These are phyloP conservation scores for Bruguiera sexangula DNA, from an alignment of 345 rosid species.

Conservation along the genomic window DNA sequence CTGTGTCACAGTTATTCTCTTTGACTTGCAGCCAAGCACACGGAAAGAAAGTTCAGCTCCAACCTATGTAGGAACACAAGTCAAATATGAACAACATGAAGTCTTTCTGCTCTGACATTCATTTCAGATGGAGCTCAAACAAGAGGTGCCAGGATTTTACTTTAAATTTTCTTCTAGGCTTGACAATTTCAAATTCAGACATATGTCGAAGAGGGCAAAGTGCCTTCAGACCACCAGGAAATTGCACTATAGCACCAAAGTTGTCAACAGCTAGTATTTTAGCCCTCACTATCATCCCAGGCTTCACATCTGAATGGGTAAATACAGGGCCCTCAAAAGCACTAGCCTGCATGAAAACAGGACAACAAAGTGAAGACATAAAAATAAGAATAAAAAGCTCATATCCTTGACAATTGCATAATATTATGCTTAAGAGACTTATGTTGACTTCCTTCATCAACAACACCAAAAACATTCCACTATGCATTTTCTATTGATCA, in stretches of 20 bases:
- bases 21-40: conserved; percentile 92
- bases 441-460: too few species aligned
- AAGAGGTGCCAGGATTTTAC: conserved; percentile 32
- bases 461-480: too few species aligned
- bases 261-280: conserved; percentile 68
- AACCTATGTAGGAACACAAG: conserved; percentile 45
- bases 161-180: conserved; percentile 87
- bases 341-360: conserved; percentile 60
- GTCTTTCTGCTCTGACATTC: too few species aligned
- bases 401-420: too few species aligned
- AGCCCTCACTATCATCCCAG: conserved; percentile 90
- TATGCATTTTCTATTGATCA: too few species aligned
- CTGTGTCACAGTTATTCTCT: conserved; percentile 91
- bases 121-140: neutral
- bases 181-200: conserved; percentile 90
- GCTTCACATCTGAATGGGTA: conserved; percentile 92
- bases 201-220: conserved; percentile 91
- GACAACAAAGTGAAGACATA: conserved; percentile 6
- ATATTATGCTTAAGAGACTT: too few species aligned
- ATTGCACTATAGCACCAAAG: conserved; percentile 94
- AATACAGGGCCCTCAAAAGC: conserved; percentile 93
- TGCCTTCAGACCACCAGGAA: conserved; percentile 95
- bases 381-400: neutral
- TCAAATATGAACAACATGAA: conserved; percentile 13
- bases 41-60: conserved; percentile 88